Percentiles rank a stretch among this genome's conserved stretches.
Conservation (phyloP, 2,329 filamentous ascomycete genomes). For the Fusarium caatingaense region DNA sequence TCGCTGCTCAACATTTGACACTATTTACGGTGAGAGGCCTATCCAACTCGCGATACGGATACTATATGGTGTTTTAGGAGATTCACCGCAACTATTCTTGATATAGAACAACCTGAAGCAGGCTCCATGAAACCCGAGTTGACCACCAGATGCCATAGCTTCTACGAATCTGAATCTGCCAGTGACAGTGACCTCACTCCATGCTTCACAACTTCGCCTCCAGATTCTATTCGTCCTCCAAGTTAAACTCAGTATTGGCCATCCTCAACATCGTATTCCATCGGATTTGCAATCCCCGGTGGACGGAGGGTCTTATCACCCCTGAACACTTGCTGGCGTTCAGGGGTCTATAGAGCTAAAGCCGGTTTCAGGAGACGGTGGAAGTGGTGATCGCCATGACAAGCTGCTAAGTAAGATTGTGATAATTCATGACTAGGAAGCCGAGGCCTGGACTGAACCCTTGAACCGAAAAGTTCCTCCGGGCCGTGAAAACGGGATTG, state of each 20-base stretch:
- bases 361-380: conserved; percentile 34
- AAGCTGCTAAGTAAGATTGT: conserved; percentile 5
- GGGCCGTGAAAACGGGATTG: conserved; percentile 1
- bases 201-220: neutral
- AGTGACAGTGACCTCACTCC: neutral
- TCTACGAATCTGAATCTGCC: neutral
- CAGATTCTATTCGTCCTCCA: neutral
- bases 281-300: neutral
- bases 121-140: neutral
- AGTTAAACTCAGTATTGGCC: neutral
- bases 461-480: neutral
- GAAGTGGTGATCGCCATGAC: conserved; percentile 26
- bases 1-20: neutral
- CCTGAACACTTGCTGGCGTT: conserved; percentile 8
- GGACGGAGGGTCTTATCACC: conserved; percentile 4
- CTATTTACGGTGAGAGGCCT: neutral
- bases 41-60: neutral
- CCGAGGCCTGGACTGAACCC: neutral
- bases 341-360: conserved; percentile 18
- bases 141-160: neutral
- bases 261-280: neutral
- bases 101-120: neutral
- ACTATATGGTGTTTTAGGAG: neutral
- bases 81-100: neutral
- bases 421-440: neutral